A percentile compares a stretch with the other conserved stretches of the same genome.
Conservation (phyloP, 257 asterid species). For the Solanum clarkiae region DNA sequence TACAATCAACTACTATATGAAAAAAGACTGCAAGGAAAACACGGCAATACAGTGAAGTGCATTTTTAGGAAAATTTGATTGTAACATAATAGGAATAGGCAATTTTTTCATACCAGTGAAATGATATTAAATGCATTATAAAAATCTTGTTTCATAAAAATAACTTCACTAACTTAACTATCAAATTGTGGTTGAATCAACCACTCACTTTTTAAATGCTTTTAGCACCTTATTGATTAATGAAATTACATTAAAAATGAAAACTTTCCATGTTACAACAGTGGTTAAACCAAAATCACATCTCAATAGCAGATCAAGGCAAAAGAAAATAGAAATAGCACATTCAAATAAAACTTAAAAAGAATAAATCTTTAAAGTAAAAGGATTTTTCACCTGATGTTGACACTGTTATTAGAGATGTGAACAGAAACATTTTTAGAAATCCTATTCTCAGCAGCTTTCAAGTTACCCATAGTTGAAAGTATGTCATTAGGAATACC, state of each 20-base stretch:
- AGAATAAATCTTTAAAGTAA: not conserved
- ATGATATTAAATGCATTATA: not conserved
- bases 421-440: too few species aligned
- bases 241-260: not conserved
- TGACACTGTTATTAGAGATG: conserved; percentile 40
- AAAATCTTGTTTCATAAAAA: not conserved
- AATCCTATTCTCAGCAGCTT: too few species aligned
- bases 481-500: too few species aligned
- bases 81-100: not conserved
- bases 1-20: not conserved
- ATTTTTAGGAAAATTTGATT: not conserved
- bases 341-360: not conserved
- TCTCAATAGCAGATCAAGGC: not conserved
- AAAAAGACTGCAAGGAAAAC: not conserved
- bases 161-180: not conserved
- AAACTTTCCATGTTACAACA: not conserved
- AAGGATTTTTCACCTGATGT: conserved; percentile 46
- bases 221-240: too few species aligned
- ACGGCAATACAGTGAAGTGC: not conserved
- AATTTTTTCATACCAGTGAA: not conserved
- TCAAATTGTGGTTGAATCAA: not conserved
- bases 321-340: not conserved
- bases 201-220: not conserved
- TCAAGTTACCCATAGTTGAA: too few species aligned
- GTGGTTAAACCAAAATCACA: not conserved